Conservation (phyloP, 2,329 filamentous ascomycete genomes). For the Gyromitra esculenta region DNA sequence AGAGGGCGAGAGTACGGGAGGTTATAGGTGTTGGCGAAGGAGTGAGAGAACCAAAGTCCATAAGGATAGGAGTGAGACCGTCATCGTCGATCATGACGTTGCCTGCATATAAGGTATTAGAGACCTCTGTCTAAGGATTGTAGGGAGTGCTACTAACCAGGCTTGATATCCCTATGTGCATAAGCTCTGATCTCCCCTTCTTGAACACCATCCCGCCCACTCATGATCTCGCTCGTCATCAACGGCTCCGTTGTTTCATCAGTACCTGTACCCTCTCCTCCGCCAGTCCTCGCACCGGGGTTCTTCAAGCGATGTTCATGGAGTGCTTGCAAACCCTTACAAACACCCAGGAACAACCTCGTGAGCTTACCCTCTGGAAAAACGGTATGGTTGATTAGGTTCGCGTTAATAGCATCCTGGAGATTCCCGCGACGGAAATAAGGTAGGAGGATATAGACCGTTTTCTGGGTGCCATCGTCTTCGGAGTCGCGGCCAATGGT, state of each 20-base stretch:
- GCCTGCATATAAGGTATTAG: constrained; percentile 61
- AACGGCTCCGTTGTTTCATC: constrained; percentile 58
- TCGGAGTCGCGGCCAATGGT: constrained; percentile 63
- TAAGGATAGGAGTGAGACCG: constrained; percentile 87
- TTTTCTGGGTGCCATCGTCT: constrained; percentile 77
- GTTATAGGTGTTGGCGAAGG: constrained; percentile 89
- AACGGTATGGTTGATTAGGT: constrained; percentile 89
- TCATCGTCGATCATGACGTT: constrained; percentile 99
- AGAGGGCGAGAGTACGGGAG: constrained; percentile 86
- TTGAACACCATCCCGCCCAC: constrained; percentile 46
- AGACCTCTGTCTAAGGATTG: background rate
- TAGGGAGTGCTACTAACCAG: constrained; percentile 63
- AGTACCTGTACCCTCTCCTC: constrained; percentile 64
- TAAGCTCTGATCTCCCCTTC: constrained; percentile 75
- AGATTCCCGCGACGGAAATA: constrained; percentile 96
- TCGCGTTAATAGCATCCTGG: constrained; percentile 98
- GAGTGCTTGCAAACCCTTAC: constrained; percentile 86
- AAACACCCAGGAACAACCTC: constrained; percentile 90
- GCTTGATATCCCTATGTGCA: constrained; percentile 96
- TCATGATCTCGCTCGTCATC: constrained; percentile 52
- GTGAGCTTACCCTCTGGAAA: constrained; percentile 91
- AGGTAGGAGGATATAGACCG: constrained; percentile 93
- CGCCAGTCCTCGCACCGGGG: constrained; percentile 59
- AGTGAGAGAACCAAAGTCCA: constrained; percentile 94
- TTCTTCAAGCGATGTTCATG: constrained; percentile 80